These are phyloP conservation scores for Ustilago bromivora DNA, from an alignment of 1,284 basidiomycete genomes.

Conservation along the genomic window DNA sequence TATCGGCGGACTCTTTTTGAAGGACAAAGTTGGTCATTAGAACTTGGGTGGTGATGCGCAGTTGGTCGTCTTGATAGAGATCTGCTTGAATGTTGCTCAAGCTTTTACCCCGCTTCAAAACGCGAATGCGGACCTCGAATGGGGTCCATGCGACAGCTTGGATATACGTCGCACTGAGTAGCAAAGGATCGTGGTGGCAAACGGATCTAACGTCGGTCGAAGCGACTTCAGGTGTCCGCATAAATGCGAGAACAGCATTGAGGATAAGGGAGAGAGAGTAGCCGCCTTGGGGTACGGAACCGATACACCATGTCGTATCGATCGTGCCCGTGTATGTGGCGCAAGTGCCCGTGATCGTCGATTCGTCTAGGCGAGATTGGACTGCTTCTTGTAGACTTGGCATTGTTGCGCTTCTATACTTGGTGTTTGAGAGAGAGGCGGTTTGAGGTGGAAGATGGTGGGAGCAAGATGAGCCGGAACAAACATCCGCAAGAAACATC, in stretches of 20 bases:
- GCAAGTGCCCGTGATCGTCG: conserved; percentile 18
- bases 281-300: conserved; percentile 48
- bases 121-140: conserved; percentile 18
- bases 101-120: conserved; percentile 43
- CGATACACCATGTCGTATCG: conserved; percentile 51
- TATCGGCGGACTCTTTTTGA: conserved; percentile 22
- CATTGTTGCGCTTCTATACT: conserved; percentile 8
- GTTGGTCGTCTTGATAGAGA: conserved; percentile 24
- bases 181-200: conserved; percentile 35
- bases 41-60: conserved; percentile 42
- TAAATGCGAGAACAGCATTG: conserved; percentile 49
- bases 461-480: not conserved
- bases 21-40: conserved; percentile 37
- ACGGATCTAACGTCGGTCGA: conserved; percentile 30
- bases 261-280: conserved; percentile 50
- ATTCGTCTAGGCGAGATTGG: conserved; percentile 20
- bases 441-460: not conserved
- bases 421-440: not conserved
- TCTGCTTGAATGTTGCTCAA: conserved; percentile 48
- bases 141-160: conserved; percentile 29
- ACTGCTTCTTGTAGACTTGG: conserved; percentile 27
- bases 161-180: conserved; percentile 43
- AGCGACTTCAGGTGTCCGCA: conserved; percentile 28
- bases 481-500: no score
- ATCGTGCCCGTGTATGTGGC: conserved; percentile 26